These are phyloP conservation scores for Ceratocystis papillata DNA, from an alignment of 2,329 filamentous ascomycete genomes.

Conservation along the genomic window DNA sequence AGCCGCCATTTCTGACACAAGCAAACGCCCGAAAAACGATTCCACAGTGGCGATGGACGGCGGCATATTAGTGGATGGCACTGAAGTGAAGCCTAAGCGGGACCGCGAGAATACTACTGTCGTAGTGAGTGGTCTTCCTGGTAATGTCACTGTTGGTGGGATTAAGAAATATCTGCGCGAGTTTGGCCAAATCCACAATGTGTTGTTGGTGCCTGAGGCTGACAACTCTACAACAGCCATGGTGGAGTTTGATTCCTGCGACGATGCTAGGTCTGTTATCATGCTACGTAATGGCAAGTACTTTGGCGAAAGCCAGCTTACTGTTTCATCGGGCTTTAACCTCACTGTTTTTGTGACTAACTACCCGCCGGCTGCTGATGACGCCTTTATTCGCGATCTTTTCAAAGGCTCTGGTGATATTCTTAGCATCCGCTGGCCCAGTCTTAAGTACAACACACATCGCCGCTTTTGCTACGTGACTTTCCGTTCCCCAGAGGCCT, in stretches of 20 bases:
- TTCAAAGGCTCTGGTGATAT: slow-evolving; percentile 72
- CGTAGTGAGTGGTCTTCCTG: slow-evolving; percentile 66
- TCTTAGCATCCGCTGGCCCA: slow-evolving; percentile 77
- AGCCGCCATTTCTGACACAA: slow-evolving; percentile 31
- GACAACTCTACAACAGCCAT: slow-evolving; percentile 57
- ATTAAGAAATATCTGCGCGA: slow-evolving; percentile 85
- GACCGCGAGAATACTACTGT: slow-evolving; percentile 87
- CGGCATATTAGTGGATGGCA: not conserved
- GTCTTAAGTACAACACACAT: slow-evolving; percentile 75
- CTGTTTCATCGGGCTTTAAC: slow-evolving; percentile 61
- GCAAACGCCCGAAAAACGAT: slow-evolving; percentile 56
- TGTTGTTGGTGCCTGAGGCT: slow-evolving; percentile 57
- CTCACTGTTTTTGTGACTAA: slow-evolving; percentile 86
- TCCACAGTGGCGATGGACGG: not conserved
- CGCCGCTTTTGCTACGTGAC: slow-evolving; percentile 94
- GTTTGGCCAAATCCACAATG: slow-evolving; percentile 71
- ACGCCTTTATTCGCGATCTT: slow-evolving; percentile 54
- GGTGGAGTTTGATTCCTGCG: slow-evolving; percentile 71
- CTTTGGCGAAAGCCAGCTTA: slow-evolving; percentile 61
- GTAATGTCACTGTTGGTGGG: slow-evolving; percentile 56
- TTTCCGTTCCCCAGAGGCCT: slow-evolving; percentile 60
- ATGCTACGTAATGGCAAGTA: slow-evolving; percentile 71
- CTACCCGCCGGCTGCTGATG: slow-evolving; percentile 67
- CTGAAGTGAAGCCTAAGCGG: slow-evolving; percentile 46
- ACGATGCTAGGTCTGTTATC: slow-evolving; percentile 76